A percentile compares a stretch with the other conserved stretches of the same genome.
Conservation (phyloP, 352 stramenopile genomes). For the Pythium biforme region DNA sequence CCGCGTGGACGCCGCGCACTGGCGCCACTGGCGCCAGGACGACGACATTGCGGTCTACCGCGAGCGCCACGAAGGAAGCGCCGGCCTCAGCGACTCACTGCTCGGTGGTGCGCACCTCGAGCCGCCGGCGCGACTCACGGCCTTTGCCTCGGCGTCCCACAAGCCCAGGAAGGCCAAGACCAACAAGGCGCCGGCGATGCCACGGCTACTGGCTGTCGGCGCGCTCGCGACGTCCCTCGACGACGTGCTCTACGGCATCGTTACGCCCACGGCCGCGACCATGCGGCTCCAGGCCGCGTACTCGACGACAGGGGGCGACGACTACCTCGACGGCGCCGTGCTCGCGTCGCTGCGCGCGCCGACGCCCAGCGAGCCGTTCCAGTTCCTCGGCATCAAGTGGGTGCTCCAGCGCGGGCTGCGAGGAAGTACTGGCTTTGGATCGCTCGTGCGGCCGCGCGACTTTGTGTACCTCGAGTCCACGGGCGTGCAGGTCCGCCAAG, state of each 20-base stretch:
- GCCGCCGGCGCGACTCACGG: conserved; percentile 7
- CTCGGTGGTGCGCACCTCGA: background rate
- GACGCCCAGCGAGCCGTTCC: conserved; percentile 42
- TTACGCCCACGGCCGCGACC: conserved; percentile 44
- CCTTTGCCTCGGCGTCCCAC: background rate
- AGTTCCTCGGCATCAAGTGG: conserved; percentile 65
- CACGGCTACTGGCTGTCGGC: conserved; percentile 33
- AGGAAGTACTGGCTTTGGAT: no score
- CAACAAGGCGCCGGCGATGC: conserved; percentile 2
- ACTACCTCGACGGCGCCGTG: conserved; percentile 50
- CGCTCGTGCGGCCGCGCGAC: conserved; percentile 46
- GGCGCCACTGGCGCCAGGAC: conserved; percentile 21
- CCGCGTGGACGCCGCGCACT: conserved; percentile 18
- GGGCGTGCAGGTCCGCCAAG: conserved; percentile 31
- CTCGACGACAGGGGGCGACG: conserved; percentile 29
- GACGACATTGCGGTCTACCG: conserved; percentile 26
- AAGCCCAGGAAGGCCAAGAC: background rate
- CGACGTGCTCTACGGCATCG: conserved; percentile 59
- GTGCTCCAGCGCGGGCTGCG: conserved; percentile 38
- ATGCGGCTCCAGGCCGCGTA: conserved; percentile 60
- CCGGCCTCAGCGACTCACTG: conserved; percentile 2
- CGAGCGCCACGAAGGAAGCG: conserved; percentile 1
- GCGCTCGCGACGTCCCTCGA: conserved; percentile 42
- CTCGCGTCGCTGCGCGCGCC: conserved; percentile 35
- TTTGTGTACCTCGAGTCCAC: conserved; percentile 57